phyloP scores from a whole-genome alignment of 129 eudicot species.

The Logfia minima region DNA sequence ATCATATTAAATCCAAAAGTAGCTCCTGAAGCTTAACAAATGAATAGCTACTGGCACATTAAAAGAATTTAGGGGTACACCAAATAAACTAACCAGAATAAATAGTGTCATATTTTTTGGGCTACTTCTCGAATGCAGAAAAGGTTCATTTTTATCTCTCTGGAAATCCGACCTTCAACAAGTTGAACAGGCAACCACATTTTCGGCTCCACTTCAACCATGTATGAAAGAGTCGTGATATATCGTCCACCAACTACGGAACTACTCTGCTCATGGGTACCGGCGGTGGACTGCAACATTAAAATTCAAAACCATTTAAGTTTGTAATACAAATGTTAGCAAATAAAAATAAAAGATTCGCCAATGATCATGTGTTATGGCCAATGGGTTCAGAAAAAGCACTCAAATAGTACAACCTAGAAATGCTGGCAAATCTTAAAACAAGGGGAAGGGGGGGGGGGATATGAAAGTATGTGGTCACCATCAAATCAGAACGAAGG shows the following conservation, averaged over 20 bases:
- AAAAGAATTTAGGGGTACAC: conserved; percentile 13
- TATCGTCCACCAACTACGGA: conserved; percentile 29
- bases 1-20: background rate
- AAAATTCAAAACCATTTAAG: background rate
- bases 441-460: too few relatives aligned
- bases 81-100: conserved; percentile 11
- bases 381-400: background rate
- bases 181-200: conserved; percentile 87
- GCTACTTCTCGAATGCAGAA: conserved; percentile 63
- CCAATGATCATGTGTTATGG: background rate
- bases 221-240: conserved; percentile 58
- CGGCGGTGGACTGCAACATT: conserved; percentile 27
- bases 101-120: conserved; percentile 25
- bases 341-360: background rate
- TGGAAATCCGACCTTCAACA: conserved; percentile 70
- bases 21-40: background rate
- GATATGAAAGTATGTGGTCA: background rate
- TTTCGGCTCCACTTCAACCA: conserved; percentile 76
- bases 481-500: background rate
- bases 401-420: background rate
- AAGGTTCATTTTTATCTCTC: conserved; percentile 67
- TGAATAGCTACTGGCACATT: conserved; percentile 9
- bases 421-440: background rate
- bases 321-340: background rate
- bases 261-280: conserved; percentile 19